Conservation (phyloP, 345 rosid genomes). For the Corchorus capsularis region DNA sequence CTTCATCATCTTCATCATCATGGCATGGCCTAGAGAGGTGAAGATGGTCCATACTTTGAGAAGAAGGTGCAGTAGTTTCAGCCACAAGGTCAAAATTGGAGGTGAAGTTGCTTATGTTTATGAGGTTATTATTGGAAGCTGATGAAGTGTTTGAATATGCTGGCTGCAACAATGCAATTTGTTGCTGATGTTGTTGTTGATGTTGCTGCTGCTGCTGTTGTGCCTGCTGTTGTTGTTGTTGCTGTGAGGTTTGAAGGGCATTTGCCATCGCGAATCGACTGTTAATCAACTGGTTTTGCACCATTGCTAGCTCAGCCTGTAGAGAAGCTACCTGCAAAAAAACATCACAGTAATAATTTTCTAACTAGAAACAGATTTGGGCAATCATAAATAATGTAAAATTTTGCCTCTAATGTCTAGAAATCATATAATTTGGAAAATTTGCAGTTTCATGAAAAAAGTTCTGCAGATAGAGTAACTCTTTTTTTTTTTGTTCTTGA, state of each 20-base stretch:
- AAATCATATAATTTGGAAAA: too few relatives aligned
- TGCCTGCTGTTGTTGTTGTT: slow-evolving; percentile 41
- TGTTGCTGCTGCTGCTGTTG: slow-evolving; percentile 34
- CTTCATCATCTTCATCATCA: slow-evolving; percentile 68
- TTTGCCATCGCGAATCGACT: slow-evolving; percentile 75
- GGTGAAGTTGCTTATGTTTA: slow-evolving; percentile 51
- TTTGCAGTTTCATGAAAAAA: neutral
- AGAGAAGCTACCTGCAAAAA: slow-evolving; percentile 68
- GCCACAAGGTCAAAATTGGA: slow-evolving; percentile 53
- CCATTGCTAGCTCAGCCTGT: slow-evolving; percentile 84
- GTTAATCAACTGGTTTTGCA: slow-evolving; percentile 74
- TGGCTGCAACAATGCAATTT: slow-evolving; percentile 59
- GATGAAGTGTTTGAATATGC: slow-evolving; percentile 95
- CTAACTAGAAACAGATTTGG: neutral
- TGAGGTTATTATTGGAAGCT: slow-evolving; percentile 69
- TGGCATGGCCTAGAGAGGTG: slow-evolving; percentile 42
- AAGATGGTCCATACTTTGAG: slow-evolving; percentile 53
- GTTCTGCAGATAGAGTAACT: neutral
- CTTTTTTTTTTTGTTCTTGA: neutral
- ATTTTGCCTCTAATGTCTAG: neutral
- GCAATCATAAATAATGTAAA: neutral
- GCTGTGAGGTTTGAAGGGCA: slow-evolving; percentile 55
- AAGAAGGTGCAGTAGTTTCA: slow-evolving; percentile 46
- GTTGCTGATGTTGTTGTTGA: slow-evolving; percentile 42
- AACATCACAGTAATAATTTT: neutral